Conservation (phyloP, 768 basidiomycete genomes). For the Amanita subjunquillea region DNA sequence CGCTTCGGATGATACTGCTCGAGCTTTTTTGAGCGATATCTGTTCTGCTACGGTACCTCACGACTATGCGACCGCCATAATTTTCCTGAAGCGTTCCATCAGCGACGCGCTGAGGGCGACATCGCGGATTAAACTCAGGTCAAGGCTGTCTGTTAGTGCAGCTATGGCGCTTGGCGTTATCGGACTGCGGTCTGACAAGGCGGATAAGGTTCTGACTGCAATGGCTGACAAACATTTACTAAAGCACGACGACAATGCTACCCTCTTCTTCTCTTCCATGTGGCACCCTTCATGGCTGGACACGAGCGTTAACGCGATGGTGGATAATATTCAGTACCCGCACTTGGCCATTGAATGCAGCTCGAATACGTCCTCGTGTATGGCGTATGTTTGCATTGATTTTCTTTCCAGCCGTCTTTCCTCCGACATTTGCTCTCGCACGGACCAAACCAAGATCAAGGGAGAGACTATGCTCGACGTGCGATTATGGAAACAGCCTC, state of each 20-base stretch:
- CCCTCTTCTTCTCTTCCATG: neutral
- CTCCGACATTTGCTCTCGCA: neutral
- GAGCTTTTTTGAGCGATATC: neutral
- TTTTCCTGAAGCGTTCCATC: neutral
- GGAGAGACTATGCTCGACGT: neutral
- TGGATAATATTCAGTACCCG: neutral
- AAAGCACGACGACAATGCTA: neutral
- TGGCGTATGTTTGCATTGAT: slow-evolving; percentile 1
- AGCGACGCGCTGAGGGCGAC: neutral
- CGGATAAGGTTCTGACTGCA: neutral
- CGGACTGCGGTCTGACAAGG: neutral
- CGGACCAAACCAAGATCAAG: no score
- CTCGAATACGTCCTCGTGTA: neutral
- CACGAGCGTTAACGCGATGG: neutral
- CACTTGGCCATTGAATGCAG: neutral
- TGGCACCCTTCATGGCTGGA: neutral
- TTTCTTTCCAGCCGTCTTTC: neutral
- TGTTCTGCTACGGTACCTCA: neutral
- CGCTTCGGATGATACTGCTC: neutral
- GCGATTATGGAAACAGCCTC: neutral
- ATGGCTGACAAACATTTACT: neutral
- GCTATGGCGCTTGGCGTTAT: neutral
- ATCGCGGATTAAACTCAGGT: neutral
- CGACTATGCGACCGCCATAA: neutral
- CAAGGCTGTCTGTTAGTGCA: neutral